Evolutionary conservation across 192 early-diverging fungal species (phyloP), one percentile per base, ranked within the genome.

Genomic region (Podila epigama): DNA sequence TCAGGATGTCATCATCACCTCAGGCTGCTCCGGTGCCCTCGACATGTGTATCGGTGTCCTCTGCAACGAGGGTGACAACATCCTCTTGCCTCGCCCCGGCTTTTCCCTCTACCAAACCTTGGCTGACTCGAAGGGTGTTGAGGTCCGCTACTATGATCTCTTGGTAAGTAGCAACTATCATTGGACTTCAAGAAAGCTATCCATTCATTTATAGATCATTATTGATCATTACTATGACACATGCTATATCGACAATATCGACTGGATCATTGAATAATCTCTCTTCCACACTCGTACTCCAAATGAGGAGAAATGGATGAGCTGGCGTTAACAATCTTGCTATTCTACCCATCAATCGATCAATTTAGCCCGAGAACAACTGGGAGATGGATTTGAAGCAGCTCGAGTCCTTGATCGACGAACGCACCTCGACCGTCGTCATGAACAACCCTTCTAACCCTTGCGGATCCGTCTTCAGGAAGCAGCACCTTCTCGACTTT

Each of bases 371-470:
- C 22, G 88, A 92, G 37, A 70, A 80, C 51, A 91, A 90, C 68
- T 96, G 95, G 95, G 92, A 95, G 72, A 86, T 86, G 32, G 95
- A 96, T 81, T 70, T 96, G 31, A 86, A 79, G 27, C 90, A 95
- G 33, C 69, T 96, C 66, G 91, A 91, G 68, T 88, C 89, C 4
- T 84, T 93, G 62, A 92, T 96, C 54, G 92, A 97, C 68, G 84
- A 87, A 0, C 89, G 92, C 37, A 97, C 95, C 5, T 87, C 88
- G 1, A 89, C 88, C 25, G 90, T 95, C 41, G 66, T 95, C 37
- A 90, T 95, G 82, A 95, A 95, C 86, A 96, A 95, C 81, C 94
- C 95, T 33, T 94, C 92, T 40, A 97, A 97, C 78, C 95, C 95
- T 1, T 97, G 95, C 64, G 95, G 95, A 5, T 95, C 94, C 32